phyloP scores from a whole-genome alignment of 2,329 filamentous ascomycete genomes.

The Diaporthe citri region DNA sequence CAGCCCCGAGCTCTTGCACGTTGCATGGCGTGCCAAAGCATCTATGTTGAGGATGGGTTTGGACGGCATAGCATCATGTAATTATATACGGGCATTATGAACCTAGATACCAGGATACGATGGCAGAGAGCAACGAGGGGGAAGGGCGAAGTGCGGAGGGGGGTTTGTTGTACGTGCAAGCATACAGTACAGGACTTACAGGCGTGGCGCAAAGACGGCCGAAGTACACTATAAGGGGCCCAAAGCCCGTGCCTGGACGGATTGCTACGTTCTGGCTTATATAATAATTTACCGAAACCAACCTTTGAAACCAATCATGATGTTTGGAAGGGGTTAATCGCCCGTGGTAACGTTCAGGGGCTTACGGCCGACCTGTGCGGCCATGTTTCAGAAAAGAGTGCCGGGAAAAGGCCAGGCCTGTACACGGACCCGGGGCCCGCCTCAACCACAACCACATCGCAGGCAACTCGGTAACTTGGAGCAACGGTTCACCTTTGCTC shows the following conservation, averaged over 20 bases:
- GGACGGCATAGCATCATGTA: neutral
- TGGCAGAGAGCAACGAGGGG: neutral
- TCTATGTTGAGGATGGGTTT: neutral
- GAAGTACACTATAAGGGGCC: neutral
- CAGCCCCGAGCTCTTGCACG: neutral
- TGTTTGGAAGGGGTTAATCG: neutral
- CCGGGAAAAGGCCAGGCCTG: neutral
- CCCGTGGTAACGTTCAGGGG: neutral
- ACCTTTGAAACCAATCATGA: neutral
- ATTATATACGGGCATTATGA: neutral
- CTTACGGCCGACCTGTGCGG: neutral
- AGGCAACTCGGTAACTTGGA: neutral
- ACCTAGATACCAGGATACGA: neutral
- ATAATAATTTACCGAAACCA: neutral
- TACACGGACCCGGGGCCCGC: neutral
- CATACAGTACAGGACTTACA: neutral
- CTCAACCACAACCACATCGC: neutral
- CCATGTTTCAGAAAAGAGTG: constrained; percentile 13
- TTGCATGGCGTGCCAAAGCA: neutral
- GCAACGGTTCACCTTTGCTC: neutral
- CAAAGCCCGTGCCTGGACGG: neutral
- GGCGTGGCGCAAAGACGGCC: neutral
- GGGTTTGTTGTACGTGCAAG: neutral
- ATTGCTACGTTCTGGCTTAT: neutral
- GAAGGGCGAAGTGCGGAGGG: neutral